Base-by-base conservation (phyloP, 306 rosid species). In the Rubus parviflorus region DNA sequence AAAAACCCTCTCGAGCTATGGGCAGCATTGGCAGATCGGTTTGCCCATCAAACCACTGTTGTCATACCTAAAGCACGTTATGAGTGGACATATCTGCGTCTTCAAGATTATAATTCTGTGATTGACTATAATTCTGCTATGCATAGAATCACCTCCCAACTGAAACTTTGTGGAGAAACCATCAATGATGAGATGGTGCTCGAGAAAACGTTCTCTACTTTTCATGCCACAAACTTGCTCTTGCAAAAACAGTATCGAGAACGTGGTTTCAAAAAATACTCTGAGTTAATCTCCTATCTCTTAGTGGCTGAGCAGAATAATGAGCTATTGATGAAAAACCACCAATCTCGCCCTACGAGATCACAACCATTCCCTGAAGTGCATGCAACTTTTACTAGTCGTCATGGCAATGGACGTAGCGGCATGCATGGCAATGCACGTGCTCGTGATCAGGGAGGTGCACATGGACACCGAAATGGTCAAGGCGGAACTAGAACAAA, bases 211-310 rank as follows among this genome's bases (percentile, higher is more conserved):
- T 37, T 56, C 5, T 56, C 13, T 3, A 71, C 15, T 1, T 57
- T 78, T 22, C 71, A 70, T 15, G 45, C 65, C 8, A 35, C 42
- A 1, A 60, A 61, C 37, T 1, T 78, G 63, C 16, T 78, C 52
- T 0, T 78, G 30, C 8, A 48, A 0, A 16, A 61, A 3, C 35
- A 70, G 9, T 78, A 78, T 47, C 7, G 4, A 20, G 65, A 60
- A 53, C 6, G 9, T 3, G 37, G 14, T 0, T 78, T 78, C 16
- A 9, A 9, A 0, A n/a, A 70, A 8, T 78, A 70, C 7, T 8
- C 13, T 14, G 0, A 61, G 1, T 13, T 78, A 0, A 78, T 61
- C 3, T 70, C 65, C 3, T 47, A 5, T 15, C 8, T 57, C 0
- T 20, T 58, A 10, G 3, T 70, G 13, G 42, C 25, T 45, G 8